A percentile compares a stretch with the other conserved stretches of the same genome.
Conservation (phyloP, 176 grass and related monocot species). For the Coix lacrymajobi region DNA sequence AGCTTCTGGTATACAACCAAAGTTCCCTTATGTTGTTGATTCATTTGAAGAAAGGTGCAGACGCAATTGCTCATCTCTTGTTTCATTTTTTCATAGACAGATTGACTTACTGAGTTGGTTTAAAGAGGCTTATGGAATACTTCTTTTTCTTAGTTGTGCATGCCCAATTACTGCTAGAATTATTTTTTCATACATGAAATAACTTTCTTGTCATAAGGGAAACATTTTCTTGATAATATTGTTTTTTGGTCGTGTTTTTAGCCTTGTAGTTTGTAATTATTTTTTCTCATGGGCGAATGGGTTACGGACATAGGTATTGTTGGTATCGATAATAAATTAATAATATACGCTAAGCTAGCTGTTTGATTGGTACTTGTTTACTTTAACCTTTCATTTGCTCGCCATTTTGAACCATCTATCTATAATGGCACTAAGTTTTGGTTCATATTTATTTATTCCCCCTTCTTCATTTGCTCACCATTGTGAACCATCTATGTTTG, state of each 20-base stretch:
- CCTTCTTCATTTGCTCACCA: background rate
- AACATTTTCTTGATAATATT: background rate
- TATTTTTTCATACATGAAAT: background rate
- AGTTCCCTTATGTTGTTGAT: constrained; percentile 84
- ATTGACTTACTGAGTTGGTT: background rate
- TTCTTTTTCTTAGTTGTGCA: background rate
- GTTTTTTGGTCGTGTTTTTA: background rate
- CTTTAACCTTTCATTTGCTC: background rate
- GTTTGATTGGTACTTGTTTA: background rate
- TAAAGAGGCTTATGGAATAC: background rate
- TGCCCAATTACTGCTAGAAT: background rate
- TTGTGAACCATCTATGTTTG: background rate
- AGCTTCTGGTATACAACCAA: constrained; percentile 82
- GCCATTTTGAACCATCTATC: background rate
- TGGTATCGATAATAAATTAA: background rate
- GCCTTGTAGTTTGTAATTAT: background rate
- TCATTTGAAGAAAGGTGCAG: constrained; percentile 93
- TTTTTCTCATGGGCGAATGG: background rate
- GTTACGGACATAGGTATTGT: background rate
- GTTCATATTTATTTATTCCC: background rate
- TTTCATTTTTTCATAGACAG: background rate
- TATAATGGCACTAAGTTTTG: constrained; percentile 6
- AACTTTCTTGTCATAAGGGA: background rate
- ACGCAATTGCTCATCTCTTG: constrained; percentile 2
- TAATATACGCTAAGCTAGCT: background rate